These are phyloP conservation scores for Symbiotaphrina buchneri DNA, from an alignment of 495 filamentous ascomycete species.

Conservation along the genomic window DNA sequence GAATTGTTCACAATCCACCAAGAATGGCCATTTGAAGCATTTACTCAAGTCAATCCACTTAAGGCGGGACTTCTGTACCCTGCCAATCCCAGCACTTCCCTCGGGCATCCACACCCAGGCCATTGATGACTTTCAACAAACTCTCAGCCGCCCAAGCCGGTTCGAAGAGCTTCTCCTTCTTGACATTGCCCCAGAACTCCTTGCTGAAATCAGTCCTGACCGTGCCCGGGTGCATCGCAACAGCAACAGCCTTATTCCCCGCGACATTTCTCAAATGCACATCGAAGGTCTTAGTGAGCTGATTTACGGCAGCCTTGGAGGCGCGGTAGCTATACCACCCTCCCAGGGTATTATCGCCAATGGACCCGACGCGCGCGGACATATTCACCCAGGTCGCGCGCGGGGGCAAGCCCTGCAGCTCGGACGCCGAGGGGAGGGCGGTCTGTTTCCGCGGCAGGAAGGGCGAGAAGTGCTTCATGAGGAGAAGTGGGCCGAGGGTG, in stretches of 20 bases:
- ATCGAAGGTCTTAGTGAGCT: conserved; percentile 49
- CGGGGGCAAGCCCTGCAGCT: conserved; percentile 1
- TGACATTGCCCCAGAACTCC: conserved; percentile 43
- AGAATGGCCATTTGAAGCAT: too few species aligned
- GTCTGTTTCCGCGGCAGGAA: conserved; percentile 35
- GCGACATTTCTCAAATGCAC: conserved; percentile 26
- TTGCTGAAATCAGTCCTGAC: conserved; percentile 53
- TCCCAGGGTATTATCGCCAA: conserved; percentile 26
- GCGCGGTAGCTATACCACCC: conserved; percentile 19
- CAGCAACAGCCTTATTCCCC: conserved; percentile 33
- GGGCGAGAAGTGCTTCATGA: conserved; percentile 48
- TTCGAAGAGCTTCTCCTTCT: conserved; percentile 34
- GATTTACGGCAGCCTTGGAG: conserved; percentile 33
- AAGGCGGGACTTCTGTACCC: conserved; percentile 45
- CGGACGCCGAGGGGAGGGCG: conserved; percentile 7
- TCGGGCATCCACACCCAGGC: conserved; percentile 24
- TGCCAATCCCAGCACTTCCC: conserved; percentile 63
- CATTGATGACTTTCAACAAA: conserved; percentile 28
- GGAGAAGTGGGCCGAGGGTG: conserved; percentile 44
- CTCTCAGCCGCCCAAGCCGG: conserved; percentile 34
- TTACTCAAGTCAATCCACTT: too few species aligned
- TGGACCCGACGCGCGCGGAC: conserved; percentile 56
- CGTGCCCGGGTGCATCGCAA: conserved; percentile 66
- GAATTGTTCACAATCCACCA: too few species aligned
- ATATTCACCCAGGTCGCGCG: conserved; percentile 29